Evolutionary conservation across 768 basidiomycete genomes (phyloP), one percentile per base, ranked within the genome.

Genomic region (Jaapia argillacea): DNA sequence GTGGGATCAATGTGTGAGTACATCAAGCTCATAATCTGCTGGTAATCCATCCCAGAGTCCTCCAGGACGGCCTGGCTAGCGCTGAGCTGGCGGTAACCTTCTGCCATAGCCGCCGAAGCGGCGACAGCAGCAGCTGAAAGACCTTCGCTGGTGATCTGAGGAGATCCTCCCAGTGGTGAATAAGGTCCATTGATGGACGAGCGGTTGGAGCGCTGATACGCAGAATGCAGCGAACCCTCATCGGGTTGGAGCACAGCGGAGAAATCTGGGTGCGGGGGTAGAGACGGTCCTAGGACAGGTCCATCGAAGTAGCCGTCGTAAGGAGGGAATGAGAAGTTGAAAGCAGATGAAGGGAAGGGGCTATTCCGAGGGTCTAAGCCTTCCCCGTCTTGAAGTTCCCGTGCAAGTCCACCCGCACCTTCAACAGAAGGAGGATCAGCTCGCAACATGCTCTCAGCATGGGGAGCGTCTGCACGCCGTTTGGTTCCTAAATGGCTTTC

Each of bases 401-500:
- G 10, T 10, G 12, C 37, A 22, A 7, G 37, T 7, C 37, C 13
- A 21, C 7, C 49, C 36, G 45, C 44, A 27, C 52, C 53, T 45
- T 73, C 65, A 24, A 79, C 57, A 40, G 74, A 68, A 16, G 81
- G 77, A 3, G 83, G 81, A 65, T 90, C 87, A 39, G 75, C 83
- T 37, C 86, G 81, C 43, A 90, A 60, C 65, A 85, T 72, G 54
- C 82, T 85, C 58, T 90, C 87, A 42, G 68, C 73, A 54, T 85
- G 87, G 28, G 85, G 80, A n/a, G 77, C 69, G 45, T 88, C 85
- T 7, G 88, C 88, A 36, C 81, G 77, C 41, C 88, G 79, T 64
- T 90, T 91, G 48, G 73, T 79, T 24, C 82, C 83, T 51, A 77
- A 61, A 40, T 78, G 57, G 58, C 71, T 75, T 51, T 81, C 81